Evolutionary conservation across 2,329 filamentous ascomycete species (phyloP), one percentile per base, ranked within the genome.

Genomic region (Phialophora macrospora): DNA sequence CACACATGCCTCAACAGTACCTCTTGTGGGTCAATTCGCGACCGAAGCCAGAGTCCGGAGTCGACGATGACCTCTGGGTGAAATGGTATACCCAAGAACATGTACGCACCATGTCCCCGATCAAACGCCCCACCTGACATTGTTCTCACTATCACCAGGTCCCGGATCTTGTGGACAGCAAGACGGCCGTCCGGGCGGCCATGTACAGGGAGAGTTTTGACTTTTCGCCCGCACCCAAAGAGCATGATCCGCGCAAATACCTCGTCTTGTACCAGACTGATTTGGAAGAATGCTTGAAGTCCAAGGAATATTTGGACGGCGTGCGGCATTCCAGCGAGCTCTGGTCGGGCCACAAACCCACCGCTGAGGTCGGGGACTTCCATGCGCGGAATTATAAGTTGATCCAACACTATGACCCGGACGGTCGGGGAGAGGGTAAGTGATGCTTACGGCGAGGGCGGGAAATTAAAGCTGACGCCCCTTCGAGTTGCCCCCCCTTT

Each of bases 211-310:
- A 68, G 60, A 66, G 7, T 20, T 57, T 54, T 41, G 66, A 66
- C 41, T 66, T 66, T 38, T 11, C 60, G 8, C 49, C 55, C 17
- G 63, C 52, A 5, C 6, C 66, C 7, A 59, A 66, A 12, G 63
- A 66, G 28, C 49, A 38, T 11, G 22, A 80, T 70, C 75, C 82
- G 69, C 92, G 91, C 1, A 84, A 87, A 70, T 96, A 88, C 81
- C 86, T 94, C 75, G 92, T 92, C 34, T 80, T 89, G 63, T 96
- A 96, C 82, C 92, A 96, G 68, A 88, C 86, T 32, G 87, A 89
- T 74, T 91, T 94, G 84, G 79, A 84, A 54, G 87, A 86, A 73
- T 44, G 46, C 22, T 82, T 96, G 74, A 85, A 87, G 60, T 87
- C 88, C 55, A 85, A 89, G 60, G 84, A 87, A 1, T 96, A 96